Percentiles rank a stretch among this genome's conserved stretches.
Conservation (phyloP, 2,329 filamentous ascomycete genomes). For the Fusarium liriodendri region DNA sequence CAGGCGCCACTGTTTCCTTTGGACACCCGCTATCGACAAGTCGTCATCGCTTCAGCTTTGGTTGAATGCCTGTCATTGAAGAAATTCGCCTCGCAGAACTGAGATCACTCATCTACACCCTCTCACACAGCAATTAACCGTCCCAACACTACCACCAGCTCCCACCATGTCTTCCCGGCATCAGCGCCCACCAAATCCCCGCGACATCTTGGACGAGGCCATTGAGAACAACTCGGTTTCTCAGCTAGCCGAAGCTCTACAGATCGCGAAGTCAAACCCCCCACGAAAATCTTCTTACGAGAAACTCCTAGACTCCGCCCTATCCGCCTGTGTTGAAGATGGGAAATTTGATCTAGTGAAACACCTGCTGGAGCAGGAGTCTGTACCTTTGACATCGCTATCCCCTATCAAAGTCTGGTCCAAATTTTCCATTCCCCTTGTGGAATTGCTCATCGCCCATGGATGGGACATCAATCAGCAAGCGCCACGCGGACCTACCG, state of each 20-base stretch:
- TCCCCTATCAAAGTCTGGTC: neutral
- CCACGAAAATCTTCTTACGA: neutral
- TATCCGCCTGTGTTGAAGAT: neutral
- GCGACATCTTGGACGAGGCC: neutral
- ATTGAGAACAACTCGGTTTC: neutral
- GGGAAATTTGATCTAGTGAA: neutral
- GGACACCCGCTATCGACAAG: neutral
- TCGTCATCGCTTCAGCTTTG: neutral
- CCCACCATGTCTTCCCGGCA: neutral
- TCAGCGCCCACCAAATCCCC: neutral
- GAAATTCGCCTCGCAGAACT: neutral
- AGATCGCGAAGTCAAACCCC: neutral
- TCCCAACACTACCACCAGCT: neutral
- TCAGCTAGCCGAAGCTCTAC: neutral
- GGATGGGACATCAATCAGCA: slow-evolving; percentile 21
- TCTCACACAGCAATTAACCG: neutral
- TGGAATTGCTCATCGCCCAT: slow-evolving; percentile 4
- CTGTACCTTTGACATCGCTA: neutral
- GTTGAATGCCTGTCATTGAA: neutral
- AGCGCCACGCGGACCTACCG: neutral
- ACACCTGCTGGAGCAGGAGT: neutral
- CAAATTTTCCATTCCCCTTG: slow-evolving; percentile 4
- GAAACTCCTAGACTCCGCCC: neutral
- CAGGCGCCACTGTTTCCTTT: neutral
- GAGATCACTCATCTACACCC: neutral